Base-by-base conservation (phyloP, 768 basidiomycete species). In the Trametes elegans region DNA sequence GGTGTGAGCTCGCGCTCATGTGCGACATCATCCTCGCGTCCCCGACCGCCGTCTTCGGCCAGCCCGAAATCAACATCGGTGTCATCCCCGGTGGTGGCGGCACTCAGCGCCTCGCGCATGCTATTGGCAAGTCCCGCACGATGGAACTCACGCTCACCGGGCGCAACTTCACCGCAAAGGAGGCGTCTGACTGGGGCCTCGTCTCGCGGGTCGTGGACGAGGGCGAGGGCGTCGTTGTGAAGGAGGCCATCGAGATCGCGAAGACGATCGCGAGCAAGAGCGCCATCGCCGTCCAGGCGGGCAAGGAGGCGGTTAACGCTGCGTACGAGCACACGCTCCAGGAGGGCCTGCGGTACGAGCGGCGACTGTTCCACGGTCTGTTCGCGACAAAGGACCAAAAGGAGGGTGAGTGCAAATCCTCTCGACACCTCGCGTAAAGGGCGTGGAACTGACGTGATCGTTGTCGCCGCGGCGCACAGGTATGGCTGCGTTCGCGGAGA, bases 81-180 rank as follows among this genome's bases (percentile, higher is more conserved):
- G 86, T 92, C 57, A 97, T 98, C 66, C 94, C 95, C 14, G 95
- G 95, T 3, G 93, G 88, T 8, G 96, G 95, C 27, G 95, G 95
- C 5, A 92, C 93, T 2, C 95, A 98, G 66, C 88, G 95, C 38
- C 83, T 98, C 49, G 83, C 90, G 13, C 83, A 78, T 58, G 79
- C 87, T 9, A 81, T 98, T 60, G 96, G 96, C 39, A 98, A 97
- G 73, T 91, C 92, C 8, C 83, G 90, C 59, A 81, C 94, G 14
- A 98, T 98, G 96, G 96, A 98, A 68, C 74, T 98, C 70, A 82
- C 91, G 39, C 78, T 98, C 42, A 97, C 95, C 0, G 95, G 96
- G 3, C 83, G 90, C 29, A 87, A 74, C 58, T 80, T 97, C 65
- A 72, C 78, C 46, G 96, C 95, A 1, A 73, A 81, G 52, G 90